A percentile compares a stretch with the other conserved stretches of the same genome.
phyloP scores from a whole-genome alignment of 768 basidiomycete genomes.

The Calocybe gangraenosa region DNA sequence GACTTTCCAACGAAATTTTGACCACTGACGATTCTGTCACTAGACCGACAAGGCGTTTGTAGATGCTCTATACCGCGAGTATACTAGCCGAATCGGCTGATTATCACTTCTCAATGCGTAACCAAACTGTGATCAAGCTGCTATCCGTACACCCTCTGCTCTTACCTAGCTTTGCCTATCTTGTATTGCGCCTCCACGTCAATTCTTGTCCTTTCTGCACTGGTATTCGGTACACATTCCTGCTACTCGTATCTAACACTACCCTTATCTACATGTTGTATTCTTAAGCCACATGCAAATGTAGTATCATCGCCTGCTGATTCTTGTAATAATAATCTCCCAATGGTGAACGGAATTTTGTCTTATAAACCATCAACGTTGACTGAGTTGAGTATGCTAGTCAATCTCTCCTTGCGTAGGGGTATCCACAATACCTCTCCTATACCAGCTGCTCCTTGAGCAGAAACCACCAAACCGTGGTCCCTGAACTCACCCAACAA shows the following conservation, averaged over 20 bases:
- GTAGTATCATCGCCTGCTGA: slow-evolving; percentile 12
- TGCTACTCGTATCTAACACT: slow-evolving; percentile 19
- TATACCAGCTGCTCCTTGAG: slow-evolving; percentile 37
- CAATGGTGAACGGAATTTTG: slow-evolving; percentile 10
- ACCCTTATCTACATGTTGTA: slow-evolving; percentile 20
- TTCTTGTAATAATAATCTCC: background rate
- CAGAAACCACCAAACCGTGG: slow-evolving; percentile 73
- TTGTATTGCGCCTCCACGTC: slow-evolving; percentile 6
- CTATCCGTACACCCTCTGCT: background rate
- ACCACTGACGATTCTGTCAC: slow-evolving; percentile 3
- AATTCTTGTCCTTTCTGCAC: slow-evolving; percentile 1
- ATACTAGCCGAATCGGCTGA: slow-evolving; percentile 25
- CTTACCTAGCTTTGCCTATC: slow-evolving; percentile 3
- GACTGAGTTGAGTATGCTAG: slow-evolving; percentile 34
- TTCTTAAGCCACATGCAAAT: slow-evolving; percentile 16
- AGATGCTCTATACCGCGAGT: slow-evolving; percentile 56
- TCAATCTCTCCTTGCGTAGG: slow-evolving; percentile 70
- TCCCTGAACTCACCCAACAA: slow-evolving; percentile 89
- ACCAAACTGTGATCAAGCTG: slow-evolving; percentile 1
- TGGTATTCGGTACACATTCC: slow-evolving; percentile 1
- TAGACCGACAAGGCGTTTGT: slow-evolving; percentile 68
- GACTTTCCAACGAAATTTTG: background rate
- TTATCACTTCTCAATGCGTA: slow-evolving; percentile 1
- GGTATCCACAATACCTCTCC: slow-evolving; percentile 85
- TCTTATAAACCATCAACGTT: slow-evolving; percentile 5